These are phyloP conservation scores for Zasmidium angulare DNA, from an alignment of 2,329 filamentous ascomycete genomes.

Conservation along the genomic window DNA sequence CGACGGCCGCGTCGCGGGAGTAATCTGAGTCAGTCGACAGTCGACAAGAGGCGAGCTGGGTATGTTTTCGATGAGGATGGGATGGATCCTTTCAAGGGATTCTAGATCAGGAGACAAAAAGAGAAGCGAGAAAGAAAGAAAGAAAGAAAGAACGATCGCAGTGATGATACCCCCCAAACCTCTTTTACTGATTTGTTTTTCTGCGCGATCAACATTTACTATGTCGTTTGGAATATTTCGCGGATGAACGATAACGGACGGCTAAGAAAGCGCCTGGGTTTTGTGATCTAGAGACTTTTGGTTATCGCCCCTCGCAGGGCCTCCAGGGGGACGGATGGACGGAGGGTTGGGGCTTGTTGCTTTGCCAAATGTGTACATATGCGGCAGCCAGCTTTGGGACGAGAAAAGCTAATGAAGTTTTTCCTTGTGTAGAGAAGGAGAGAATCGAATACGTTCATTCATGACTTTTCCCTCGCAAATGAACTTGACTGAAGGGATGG, in stretches of 20 bases:
- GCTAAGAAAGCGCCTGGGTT: too few species aligned
- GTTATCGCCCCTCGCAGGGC: too few species aligned
- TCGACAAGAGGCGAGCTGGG: constrained; percentile 32
- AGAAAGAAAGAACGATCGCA: neutral
- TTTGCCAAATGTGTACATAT: neutral
- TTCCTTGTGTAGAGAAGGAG: neutral
- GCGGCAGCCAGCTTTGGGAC: neutral
- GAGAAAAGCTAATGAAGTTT: neutral
- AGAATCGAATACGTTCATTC: neutral
- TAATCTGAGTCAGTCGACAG: constrained; percentile 30
- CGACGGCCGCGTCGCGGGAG: constrained; percentile 27
- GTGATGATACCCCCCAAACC: neutral
- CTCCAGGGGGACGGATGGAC: too few species aligned
- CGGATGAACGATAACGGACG: too few species aligned
- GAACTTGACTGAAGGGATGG: too few species aligned
- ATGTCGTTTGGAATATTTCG: too few species aligned
- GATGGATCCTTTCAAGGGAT: constrained; percentile 38
- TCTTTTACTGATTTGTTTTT: too few species aligned
- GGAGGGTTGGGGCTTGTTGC: too few species aligned
- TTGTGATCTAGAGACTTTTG: too few species aligned
- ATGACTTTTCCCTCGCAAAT: too few species aligned
- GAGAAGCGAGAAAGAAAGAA: neutral
- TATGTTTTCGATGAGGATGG: constrained; percentile 38
- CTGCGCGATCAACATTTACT: too few species aligned
- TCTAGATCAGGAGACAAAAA: constrained; percentile 20